A percentile compares a stretch with the other conserved stretches of the same genome.
Evolutionary conservation across 2,329 filamentous ascomycete genomes (phyloP).

Genomic region (Xylariaceae sp.): DNA sequence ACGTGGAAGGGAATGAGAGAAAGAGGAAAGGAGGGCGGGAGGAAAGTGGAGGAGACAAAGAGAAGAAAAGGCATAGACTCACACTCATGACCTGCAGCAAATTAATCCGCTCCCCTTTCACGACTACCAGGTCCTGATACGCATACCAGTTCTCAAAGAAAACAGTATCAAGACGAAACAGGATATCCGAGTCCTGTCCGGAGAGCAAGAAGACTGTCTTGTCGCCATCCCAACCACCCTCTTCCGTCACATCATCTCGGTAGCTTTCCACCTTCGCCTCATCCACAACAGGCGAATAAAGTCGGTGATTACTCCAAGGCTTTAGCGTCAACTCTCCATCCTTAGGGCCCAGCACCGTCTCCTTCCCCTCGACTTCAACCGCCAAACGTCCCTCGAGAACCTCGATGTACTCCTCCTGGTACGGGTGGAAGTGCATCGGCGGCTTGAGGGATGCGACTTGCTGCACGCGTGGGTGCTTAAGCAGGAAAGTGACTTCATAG

Average conservation of each 20-base stretch:
- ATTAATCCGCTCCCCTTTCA: conserved; percentile 22
- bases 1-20: too few relatives aligned
- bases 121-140: conserved; percentile 31
- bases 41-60: not conserved
- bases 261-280: not conserved
- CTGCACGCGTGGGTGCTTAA: conserved; percentile 22
- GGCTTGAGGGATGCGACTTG: conserved; percentile 26
- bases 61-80: conserved; percentile 7
- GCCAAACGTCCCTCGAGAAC: conserved; percentile 28
- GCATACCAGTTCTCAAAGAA: conserved; percentile 36
- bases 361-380: conserved; percentile 27
- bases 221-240: conserved; percentile 17
- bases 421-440: conserved; percentile 32
- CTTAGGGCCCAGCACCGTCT: conserved; percentile 19
- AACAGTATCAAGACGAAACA: conserved; percentile 29
- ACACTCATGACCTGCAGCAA: conserved; percentile 28
- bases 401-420: conserved; percentile 31
- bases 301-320: conserved; percentile 25
- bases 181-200: conserved; percentile 23
- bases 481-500: conserved; percentile 27
- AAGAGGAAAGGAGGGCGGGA: not conserved
- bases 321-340: conserved; percentile 22
- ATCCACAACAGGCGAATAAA: conserved; percentile 23
- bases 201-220: conserved; percentile 25
- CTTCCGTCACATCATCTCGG: conserved; percentile 4